Percentiles rank a stretch among this genome's conserved stretches.
These are phyloP conservation scores for Flaveria bidentis DNA, from an alignment of 129 eudicot genomes.

Conservation along the genomic window DNA sequence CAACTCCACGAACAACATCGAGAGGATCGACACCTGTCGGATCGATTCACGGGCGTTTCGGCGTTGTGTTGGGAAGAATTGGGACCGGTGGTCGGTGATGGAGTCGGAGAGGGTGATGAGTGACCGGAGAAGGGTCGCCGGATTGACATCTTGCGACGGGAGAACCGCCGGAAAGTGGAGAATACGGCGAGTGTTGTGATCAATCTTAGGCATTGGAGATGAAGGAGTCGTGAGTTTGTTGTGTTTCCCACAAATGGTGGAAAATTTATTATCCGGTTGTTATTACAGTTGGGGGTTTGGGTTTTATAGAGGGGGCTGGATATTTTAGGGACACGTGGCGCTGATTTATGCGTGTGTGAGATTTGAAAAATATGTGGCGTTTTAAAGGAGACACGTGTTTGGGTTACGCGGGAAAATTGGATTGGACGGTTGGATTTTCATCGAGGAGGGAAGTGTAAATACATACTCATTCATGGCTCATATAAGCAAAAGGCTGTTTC, in stretches of 20 bases:
- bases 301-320: conserved; percentile 34
- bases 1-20: conserved; percentile 55
- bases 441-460: background rate
- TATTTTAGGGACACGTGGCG: conserved; percentile 58
- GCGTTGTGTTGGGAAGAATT: conserved; percentile 47
- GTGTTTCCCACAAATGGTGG: conserved; percentile 18
- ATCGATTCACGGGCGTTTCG: conserved; percentile 55
- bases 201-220: conserved; percentile 41
- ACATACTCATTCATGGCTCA: too few species aligned
- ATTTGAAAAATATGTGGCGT: conserved; percentile 21
- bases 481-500: too few species aligned
- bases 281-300: conserved; percentile 37
- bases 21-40: conserved; percentile 55
- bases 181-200: conserved; percentile 72
- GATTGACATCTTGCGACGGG: conserved; percentile 67
- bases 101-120: conserved; percentile 46
- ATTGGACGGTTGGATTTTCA: background rate
- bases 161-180: conserved; percentile 75
- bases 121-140: conserved; percentile 62
- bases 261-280: conserved; percentile 17
- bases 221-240: background rate
- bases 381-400: conserved; percentile 38
- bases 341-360: conserved; percentile 19
- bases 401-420: background rate
- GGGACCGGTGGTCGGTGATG: conserved; percentile 39